Evolutionary conservation across 352 stramenopile genomes (phyloP), one percentile per base, ranked within the genome.

Genomic region (Phytophthora vignae): DNA sequence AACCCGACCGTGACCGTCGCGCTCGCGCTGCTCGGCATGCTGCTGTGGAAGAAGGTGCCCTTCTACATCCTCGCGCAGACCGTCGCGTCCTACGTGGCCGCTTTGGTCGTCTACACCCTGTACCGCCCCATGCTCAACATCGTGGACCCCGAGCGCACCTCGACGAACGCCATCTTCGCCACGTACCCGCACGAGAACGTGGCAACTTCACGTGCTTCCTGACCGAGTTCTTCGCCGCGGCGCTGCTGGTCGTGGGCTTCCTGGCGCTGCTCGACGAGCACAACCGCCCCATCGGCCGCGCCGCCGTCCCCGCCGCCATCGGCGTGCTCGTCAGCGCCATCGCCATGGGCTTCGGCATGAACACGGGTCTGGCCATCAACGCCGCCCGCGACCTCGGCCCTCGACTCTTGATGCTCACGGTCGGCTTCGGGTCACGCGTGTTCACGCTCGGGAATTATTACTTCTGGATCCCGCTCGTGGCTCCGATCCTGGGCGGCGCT

Each of bases 341-440:
- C 57, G 86, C 86, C 11, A 82, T 93, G 46, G 90, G 81, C 7
- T 94, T 94, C 55, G 87, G 80, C 17, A 92, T 90, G 80, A 93
- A 94, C 82, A 94, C 87, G 40, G 87, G 87, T 10, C 90, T 92
- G 50, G 83, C 87, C n/a, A 71, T 90, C 56, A 94, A 94, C 65
- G 85, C 78, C 10, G 85, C 85, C 14, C 85, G 87, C 44, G 87
- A 94, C 63, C 89, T 94, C 59, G 76, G 79, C 7, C 85, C 85
- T 50, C 85, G 85, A 19, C 9, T 93, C 15, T 91, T 91, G 72
- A 93, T 86, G 29, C 72, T 76, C 17, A 67, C 86, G 21, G 80
- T 82, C 55, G 85, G 85, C 50, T 93, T 83, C 83, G 85, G 85
- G 38, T 75, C 78, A 15, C 78, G 89, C 38, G 85, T 93, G 22